Base-by-base conservation (phyloP, 306 rosid species). In the Senna siamea region DNA sequence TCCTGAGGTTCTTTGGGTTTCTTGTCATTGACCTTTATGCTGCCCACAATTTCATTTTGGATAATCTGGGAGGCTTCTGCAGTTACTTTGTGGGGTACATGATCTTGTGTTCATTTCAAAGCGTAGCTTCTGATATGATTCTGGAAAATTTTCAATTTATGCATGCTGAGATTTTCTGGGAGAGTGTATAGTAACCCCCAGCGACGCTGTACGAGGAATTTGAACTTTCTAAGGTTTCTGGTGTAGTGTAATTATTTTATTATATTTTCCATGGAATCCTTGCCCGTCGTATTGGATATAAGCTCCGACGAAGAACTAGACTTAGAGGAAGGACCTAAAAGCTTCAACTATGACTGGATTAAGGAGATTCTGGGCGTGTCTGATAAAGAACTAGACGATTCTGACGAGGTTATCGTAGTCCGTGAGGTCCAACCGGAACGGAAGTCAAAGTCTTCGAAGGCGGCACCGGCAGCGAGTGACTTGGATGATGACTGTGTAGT, bases 401-500 rank as follows among this genome's bases (percentile, higher is more conserved):
- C 81, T 35, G 88, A 85, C 6, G 89, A 81, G 11, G 87, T 83
- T 26, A 74, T 80, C 48, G 78, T 86, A 55, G 56, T 81, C 23
- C 5, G 72, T 12, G 86, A 83, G 69, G 70, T 78, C 69, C 78
- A 77, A 58, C 43, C 65, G 20, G 72, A 52, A 51, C 22, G 14
- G 4, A 82, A 59, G 80, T 67, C 80, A 20, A 87, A 68, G 82
- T 69, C 79, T 74, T 75, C 48, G 17, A 80, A 64, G 52, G 17
- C 56, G 48, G 22, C 50, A 9, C 26, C 56, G 48, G 22, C 50
- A 12, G 56, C 18, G 64, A 76, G 55, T 43, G 81, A 65, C 23
- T 69, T 35, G 6, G 89, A 88, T 37, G 93, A 89, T 58, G 97
- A 92, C 51, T 92, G 97, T 18, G 72, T 89, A 22, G 17, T 92